A percentile compares a stretch with the other conserved stretches of the same genome.
Conservation (phyloP, 2,329 filamentous ascomycete species). For the Gnomoniopsis sp. region DNA sequence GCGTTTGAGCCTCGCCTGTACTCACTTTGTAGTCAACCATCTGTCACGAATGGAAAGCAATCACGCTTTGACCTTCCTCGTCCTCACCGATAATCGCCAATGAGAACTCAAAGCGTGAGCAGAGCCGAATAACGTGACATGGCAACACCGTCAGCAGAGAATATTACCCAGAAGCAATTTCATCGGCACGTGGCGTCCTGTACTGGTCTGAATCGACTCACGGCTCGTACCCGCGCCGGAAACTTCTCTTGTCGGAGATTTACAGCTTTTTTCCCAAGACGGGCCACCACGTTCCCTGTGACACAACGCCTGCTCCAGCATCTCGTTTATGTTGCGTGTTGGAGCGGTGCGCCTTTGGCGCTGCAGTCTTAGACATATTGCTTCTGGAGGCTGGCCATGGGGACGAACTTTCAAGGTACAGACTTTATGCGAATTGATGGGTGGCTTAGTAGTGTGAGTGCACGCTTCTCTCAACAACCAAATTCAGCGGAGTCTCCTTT, state of each 20-base stretch:
- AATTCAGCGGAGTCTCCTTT: neutral
- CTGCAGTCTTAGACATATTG: neutral
- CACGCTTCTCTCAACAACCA: no score
- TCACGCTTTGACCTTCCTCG: no score
- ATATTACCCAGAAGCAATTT: neutral
- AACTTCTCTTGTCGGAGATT: neutral
- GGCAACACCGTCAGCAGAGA: neutral
- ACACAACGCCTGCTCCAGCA: neutral
- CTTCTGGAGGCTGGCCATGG: neutral
- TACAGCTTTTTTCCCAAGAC: neutral
- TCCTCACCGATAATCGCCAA: neutral
- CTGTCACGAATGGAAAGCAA: no score
- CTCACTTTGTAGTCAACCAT: no score
- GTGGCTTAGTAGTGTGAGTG: neutral
- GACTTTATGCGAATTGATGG: neutral
- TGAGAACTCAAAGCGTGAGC: neutral
- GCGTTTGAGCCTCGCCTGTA: no score
- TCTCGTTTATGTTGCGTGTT: conserved; percentile 3
- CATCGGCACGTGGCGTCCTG: neutral
- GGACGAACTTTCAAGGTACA: neutral
- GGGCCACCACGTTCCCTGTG: conserved; percentile 6
- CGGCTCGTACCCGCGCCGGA: no score
- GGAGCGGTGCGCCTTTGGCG: neutral
- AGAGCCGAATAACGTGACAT: neutral
- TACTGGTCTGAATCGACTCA: no score